Base-by-base conservation (phyloP, 192 early-diverging fungal genomes). In the Gaertneriomyces sp. region DNA sequence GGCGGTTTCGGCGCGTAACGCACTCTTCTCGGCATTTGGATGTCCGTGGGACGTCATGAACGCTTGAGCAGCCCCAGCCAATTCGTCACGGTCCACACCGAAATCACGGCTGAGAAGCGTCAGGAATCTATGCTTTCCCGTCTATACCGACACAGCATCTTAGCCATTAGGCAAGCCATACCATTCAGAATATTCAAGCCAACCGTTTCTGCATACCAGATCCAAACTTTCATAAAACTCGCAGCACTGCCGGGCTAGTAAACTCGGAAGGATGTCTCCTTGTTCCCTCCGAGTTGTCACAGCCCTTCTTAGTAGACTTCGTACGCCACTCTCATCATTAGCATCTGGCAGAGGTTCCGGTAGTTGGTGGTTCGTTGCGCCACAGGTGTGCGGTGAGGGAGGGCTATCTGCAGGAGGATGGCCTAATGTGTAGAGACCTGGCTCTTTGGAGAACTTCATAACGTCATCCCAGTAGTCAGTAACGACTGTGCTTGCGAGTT, bases 1-100 rank as follows among this genome's bases (percentile, higher is more conserved):
- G 6, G 76, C 64, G 44, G 82, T 74, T 42, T 91, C 88, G 33
- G 75, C 74, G 45, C 72, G 73, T 33, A 58, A 51, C 14, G 53
- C n/a, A 9, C 40, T 38, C 11, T 57, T 38, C 16, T 76, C 65
- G 53, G 52, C 46, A 7, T 44, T 65, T 38, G 41, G 50, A 25
- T 55, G 10, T 55, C 53, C 12, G 12, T 25, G 12, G 11, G 17
- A 49, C 12, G 11, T 8, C 7, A 71, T 16, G 45, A 58, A 72
- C 33, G 38, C 42, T 17, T 53, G 50, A 5, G 64, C 63, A 7
- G 72, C 60, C 8, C 43, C 45, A 4, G 40, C 19, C 7, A 49
- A 41, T 1, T 54, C 58, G 3, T 62, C 56, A 10, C 53, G 59
- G 45, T 73, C 46, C 3, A 71, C 43, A 19, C 45, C 72, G 41